Percentiles rank a stretch among this genome's conserved stretches.
Conservation (phyloP, 805 yeast genomes). For the Wickerhamomyces rabaulensis region DNA sequence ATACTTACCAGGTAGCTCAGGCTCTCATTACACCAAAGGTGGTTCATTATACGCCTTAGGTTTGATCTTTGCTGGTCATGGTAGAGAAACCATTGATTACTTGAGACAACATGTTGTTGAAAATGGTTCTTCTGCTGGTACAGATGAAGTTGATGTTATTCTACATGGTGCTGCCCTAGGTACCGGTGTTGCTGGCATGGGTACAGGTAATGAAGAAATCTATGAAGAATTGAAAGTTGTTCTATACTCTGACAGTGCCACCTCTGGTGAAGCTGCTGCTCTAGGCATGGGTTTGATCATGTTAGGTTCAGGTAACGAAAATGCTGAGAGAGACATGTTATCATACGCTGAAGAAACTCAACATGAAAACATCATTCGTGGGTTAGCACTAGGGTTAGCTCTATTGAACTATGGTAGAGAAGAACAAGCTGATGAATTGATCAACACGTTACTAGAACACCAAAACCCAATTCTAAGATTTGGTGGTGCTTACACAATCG, state of each 20-base stretch:
- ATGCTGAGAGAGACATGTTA: constrained; percentile 72
- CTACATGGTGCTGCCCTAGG: constrained; percentile 96
- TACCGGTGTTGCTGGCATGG: constrained; percentile 96
- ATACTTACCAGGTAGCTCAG: constrained; percentile 77
- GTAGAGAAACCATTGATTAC: constrained; percentile 77
- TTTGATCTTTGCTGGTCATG: constrained; percentile 93
- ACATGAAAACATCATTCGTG: constrained; percentile 92
- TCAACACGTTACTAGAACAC: constrained; percentile 60
- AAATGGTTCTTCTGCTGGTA: constrained; percentile 55
- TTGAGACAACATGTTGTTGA: constrained; percentile 68
- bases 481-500: constrained; percentile 93
- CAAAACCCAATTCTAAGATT: constrained; percentile 85
- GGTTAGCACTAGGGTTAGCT: constrained; percentile 87
- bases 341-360: constrained; percentile 91
- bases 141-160: constrained; percentile 71
- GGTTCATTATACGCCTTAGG: constrained; percentile 94
- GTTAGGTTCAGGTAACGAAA: constrained; percentile 82
- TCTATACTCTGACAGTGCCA: constrained; percentile 83
- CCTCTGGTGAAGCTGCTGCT: constrained; percentile 95
- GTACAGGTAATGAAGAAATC: constrained; percentile 64
- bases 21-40: constrained; percentile 88
- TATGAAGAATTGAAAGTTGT: constrained; percentile 82
- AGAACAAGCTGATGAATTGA: constrained; percentile 66
- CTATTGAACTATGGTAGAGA: constrained; percentile 82
- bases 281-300: constrained; percentile 92